Percentiles rank a stretch among this genome's conserved stretches.
Conservation (phyloP, 2,329 filamentous ascomycete genomes). For the Fonsecaea multimorphosa region DNA sequence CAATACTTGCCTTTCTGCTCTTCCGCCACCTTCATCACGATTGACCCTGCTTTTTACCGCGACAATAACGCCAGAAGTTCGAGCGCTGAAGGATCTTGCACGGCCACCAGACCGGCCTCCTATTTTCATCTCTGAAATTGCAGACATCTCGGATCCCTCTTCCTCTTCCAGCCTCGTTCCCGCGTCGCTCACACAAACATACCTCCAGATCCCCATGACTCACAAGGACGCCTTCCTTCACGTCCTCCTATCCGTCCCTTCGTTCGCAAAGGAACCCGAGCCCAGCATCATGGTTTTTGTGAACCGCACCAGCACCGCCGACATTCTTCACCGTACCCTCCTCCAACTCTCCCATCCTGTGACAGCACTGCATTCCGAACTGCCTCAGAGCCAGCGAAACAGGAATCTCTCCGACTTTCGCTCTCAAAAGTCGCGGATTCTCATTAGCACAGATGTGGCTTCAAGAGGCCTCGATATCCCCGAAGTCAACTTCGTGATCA, state of each 20-base stretch:
- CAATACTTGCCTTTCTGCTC: constrained; percentile 80
- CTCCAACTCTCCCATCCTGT: constrained; percentile 86
- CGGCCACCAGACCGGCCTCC: constrained; percentile 71
- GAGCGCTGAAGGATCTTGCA: constrained; percentile 80
- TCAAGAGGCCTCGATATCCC: constrained; percentile 95
- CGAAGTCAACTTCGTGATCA: constrained; percentile 85
- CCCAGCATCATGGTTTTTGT: constrained; percentile 91
- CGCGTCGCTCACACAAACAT: constrained; percentile 78
- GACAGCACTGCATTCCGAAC: constrained; percentile 85
- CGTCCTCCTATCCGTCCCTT: constrained; percentile 66
- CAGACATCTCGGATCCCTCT: constrained; percentile 74
- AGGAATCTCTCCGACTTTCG: constrained; percentile 91
- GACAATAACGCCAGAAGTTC: constrained; percentile 90
- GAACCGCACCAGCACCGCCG: constrained; percentile 88
- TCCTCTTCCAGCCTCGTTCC: constrained; percentile 72
- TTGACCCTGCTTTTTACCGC: constrained; percentile 96
- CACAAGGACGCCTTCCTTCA: constrained; percentile 96
- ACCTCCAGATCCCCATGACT: constrained; percentile 85
- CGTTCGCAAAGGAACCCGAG: constrained; percentile 26
- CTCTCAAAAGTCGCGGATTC: constrained; percentile 82
- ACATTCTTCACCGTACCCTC: constrained; percentile 85
- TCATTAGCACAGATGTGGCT: constrained; percentile 94
- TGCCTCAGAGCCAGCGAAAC: constrained; percentile 82
- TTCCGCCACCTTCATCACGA: constrained; percentile 78
- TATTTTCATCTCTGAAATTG: constrained; percentile 89